Percentiles rank a stretch among this genome's conserved stretches.
Evolutionary conservation across 2,329 filamentous ascomycete genomes (phyloP).

Genomic region (Dactylellina sp.): DNA sequence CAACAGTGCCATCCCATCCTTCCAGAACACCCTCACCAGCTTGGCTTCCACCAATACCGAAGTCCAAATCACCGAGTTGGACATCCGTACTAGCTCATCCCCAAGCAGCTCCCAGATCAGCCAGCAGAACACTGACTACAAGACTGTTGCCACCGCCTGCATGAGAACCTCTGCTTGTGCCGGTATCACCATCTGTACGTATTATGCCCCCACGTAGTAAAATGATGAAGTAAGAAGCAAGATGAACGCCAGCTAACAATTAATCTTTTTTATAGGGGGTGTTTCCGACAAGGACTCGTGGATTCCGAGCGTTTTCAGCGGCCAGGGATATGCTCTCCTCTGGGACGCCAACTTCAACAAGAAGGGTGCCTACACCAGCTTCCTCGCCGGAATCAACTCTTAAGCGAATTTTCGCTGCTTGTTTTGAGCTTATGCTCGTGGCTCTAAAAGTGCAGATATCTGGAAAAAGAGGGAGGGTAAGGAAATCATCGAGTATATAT

Average conservation of each 20-base stretch:
- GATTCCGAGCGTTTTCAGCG: constrained; percentile 65
- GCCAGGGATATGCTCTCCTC: constrained; percentile 68
- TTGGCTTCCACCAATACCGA: constrained; percentile 70
- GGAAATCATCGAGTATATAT: constrained; percentile 33
- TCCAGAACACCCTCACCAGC: constrained; percentile 66
- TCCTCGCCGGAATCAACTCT: constrained; percentile 64
- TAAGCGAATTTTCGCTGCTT: constrained; percentile 17
- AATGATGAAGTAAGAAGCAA: not conserved
- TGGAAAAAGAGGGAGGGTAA: not conserved
- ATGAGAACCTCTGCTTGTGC: constrained; percentile 71
- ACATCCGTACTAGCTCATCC: constrained; percentile 71
- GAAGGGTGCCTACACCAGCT: constrained; percentile 69
- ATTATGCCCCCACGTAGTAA: not conserved
- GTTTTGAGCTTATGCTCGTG: not conserved
- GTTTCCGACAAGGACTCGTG: constrained; percentile 69
- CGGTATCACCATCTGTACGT: constrained; percentile 73
- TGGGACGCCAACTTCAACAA: constrained; percentile 69
- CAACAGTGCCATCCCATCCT: constrained; percentile 64
- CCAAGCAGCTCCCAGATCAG: constrained; percentile 65
- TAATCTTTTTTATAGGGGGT: constrained; percentile 58
- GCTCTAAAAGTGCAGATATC: not conserved
- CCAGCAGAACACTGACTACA: constrained; percentile 60
- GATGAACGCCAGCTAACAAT: not conserved
- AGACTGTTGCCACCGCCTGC: constrained; percentile 69
- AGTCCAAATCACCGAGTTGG: constrained; percentile 75